Conservation (phyloP, 2,329 filamentous ascomycete species). For the Sclerotinia sclerotiorum region DNA sequence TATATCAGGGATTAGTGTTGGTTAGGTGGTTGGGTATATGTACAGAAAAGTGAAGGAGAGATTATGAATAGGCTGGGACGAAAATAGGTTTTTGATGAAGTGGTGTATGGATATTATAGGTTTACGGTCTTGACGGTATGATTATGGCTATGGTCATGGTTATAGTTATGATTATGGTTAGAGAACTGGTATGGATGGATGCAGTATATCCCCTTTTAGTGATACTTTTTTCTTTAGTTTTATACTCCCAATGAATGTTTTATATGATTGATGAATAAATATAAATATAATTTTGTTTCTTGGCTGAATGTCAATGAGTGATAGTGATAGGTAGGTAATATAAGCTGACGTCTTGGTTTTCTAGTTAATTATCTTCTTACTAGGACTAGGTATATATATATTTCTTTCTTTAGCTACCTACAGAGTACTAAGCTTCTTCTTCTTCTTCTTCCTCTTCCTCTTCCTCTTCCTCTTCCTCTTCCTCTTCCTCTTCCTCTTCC, state of each 20-base stretch:
- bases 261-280: background rate
- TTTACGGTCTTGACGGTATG: background rate
- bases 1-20: slow-evolving; percentile 44
- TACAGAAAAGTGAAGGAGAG: background rate
- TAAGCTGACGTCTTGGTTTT: too few relatives aligned
- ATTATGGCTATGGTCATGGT: background rate
- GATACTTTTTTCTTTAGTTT: background rate
- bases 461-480: too few relatives aligned
- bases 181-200: background rate
- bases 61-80: background rate
- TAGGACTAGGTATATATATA: too few relatives aligned
- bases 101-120: slow-evolving; percentile 9
- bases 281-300: too few relatives aligned
- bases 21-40: background rate
- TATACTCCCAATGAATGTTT: background rate
- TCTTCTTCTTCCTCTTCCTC: too few relatives aligned
- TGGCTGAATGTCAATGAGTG: too few relatives aligned
- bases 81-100: background rate
- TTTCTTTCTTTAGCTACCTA: too few relatives aligned
- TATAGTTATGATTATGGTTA: background rate
- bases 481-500: too few relatives aligned
- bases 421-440: too few relatives aligned
- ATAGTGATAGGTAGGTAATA: too few relatives aligned
- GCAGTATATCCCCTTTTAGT: background rate
- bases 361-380: too few relatives aligned